Base-by-base conservation (phyloP, 192 early-diverging fungal genomes). In the Cladochytrium replicatum region DNA sequence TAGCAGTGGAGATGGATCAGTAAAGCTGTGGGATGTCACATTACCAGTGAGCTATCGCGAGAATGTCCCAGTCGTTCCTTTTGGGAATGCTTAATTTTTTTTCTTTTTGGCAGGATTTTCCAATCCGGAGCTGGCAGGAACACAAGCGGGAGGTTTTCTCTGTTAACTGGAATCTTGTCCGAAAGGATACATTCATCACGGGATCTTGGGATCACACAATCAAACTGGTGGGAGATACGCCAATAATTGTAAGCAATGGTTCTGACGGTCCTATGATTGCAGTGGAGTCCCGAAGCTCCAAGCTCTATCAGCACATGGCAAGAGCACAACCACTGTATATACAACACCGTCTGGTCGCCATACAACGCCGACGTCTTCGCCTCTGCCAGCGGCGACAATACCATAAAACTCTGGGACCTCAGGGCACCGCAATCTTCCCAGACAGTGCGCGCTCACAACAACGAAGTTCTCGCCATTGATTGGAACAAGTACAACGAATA, bases 401-500 rank as follows among this genome's bases (percentile, higher is more conserved):
- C 85, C 0, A 57, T 92, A 26, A 92, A 91, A 60, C 61, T 97
- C 21, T 99, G 96, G 96, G 93, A 95, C 54, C 56, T 64, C 30
- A 84, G 88, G 32, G 58, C 68, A 6, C 89, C 87, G 1, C 54
- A 66, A 32, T 68, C 64, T 13, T 29, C 55, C 4, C 47, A 45
- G 21, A 67, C 76, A 3, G 51, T 77, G 26, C 53, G 46, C 28
- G 92, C 90, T 17, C 96, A 99, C 60, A 60, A 62, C 23, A 82
- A 83, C 47, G 92, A 99, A 64, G 74, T 91, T 3, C 67, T 99
- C 13, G 84, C 91, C 4, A 52, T 95, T 43, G 96, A 99, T 52
- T 99, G 93, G 93, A 94, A 94, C 66, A 99, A 99, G 63, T 99
- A 99, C 61, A 69, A 81, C 29, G 77, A 84, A 4, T 64, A 88